Evolutionary conservation across 2,329 filamentous ascomycete genomes (phyloP), one percentile per base, ranked within the genome.

Genomic region (Sclerotinia sclerotiorum): DNA sequence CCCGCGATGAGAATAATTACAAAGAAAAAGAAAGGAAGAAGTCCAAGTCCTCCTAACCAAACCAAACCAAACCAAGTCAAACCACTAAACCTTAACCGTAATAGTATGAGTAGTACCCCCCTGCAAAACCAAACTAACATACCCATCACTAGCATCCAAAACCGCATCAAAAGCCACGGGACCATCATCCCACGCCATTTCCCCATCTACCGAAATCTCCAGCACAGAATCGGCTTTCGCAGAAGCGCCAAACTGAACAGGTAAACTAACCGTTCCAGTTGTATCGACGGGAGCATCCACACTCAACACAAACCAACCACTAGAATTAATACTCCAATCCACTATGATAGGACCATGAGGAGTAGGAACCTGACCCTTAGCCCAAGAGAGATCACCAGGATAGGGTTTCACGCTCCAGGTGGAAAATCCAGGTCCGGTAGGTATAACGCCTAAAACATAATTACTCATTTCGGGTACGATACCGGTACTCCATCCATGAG

Each of bases 401-500:
- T 76, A 71, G 0, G 83, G 83, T 58, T 75, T 77, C 1, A 84
- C 74, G 3, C 68, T 73, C 79, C 80, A 85, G 1, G 74, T 74
- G 19, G 68, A 64, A 69, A 84, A 85, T 0, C 82, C 84, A 0
- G 81, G 80, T 5, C 75, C 76, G 7, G 77, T 75, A 1, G 83
- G 83, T 58, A 71, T 78, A 5, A 85, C 79, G 2, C 84, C 83
- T 0, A 85, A 77, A 1, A 85, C 78, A 52, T 82, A 81, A 56
- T 80, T 81, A 7, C 76, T 81, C 69, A 84, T 71, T 8, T 82
- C 74, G 1, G 84, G 82, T 55, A 83, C 81, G 21, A 85, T 77
- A 7, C 84, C 83, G 1, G 83, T 84, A 3, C 79, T 80, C 84
- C 83, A 85, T 0, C 82, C 84, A 66, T 85, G 84, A 0, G 83